Evolutionary conservation across 2,329 filamentous ascomycete species (phyloP).

Genomic region (Calonectria ilicicola): DNA sequence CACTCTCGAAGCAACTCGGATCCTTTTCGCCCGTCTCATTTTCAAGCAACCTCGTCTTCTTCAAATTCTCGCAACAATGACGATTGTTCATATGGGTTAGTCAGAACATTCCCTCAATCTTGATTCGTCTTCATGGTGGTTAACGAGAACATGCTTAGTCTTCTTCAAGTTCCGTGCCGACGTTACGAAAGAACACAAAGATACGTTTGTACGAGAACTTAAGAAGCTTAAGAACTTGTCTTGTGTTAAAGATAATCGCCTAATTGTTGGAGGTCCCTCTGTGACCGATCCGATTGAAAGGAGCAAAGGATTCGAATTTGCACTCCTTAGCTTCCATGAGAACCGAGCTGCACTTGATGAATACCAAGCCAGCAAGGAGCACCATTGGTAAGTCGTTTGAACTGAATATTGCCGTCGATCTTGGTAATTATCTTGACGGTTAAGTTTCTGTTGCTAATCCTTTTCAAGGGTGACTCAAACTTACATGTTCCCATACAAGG

Average conservation of each 20-base stretch:
- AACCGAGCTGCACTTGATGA: slow-evolving; percentile 20
- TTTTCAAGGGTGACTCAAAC: slow-evolving; percentile 23
- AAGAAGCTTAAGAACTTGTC: slow-evolving; percentile 20
- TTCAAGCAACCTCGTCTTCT: background rate
- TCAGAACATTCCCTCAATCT: background rate
- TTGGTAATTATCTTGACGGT: too few species aligned
- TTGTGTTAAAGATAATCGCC: slow-evolving; percentile 23
- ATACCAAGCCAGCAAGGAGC: slow-evolving; percentile 24
- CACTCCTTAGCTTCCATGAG: slow-evolving; percentile 23
- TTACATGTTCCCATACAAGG: slow-evolving; percentile 25
- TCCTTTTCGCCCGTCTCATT: background rate
- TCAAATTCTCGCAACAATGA: background rate
- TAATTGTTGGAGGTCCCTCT: slow-evolving; percentile 21
- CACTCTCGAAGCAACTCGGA: background rate
- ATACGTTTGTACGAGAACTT: slow-evolving; percentile 18
- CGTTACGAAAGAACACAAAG: slow-evolving; percentile 22
- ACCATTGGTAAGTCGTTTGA: slow-evolving; percentile 9
- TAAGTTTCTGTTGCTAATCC: background rate
- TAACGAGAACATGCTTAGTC: background rate
- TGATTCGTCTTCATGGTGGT: background rate
- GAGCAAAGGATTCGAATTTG: slow-evolving; percentile 26
- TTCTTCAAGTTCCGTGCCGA: slow-evolving; percentile 24
- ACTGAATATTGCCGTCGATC: too few species aligned
- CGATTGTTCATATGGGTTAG: slow-evolving; percentile 11
- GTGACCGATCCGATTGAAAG: slow-evolving; percentile 21